Conservation (phyloP, 2,329 filamentous ascomycete species). For the Fusarium mexicanum region DNA sequence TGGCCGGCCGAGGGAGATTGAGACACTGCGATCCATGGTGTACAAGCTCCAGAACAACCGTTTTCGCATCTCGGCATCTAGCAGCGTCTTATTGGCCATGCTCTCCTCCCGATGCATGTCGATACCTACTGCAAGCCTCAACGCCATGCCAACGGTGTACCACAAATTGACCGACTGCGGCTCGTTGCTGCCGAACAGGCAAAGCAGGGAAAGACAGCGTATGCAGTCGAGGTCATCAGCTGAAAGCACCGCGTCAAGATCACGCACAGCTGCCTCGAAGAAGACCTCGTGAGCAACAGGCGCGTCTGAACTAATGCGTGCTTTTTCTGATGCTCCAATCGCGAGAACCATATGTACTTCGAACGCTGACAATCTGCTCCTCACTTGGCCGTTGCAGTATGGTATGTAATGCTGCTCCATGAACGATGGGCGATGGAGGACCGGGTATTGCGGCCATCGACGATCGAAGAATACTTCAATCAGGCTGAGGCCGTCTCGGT, state of each 20-base stretch:
- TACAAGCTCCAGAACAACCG: conserved; percentile 37
- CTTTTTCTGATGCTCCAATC: conserved; percentile 35
- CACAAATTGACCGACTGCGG: conserved; percentile 37
- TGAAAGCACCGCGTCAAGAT: conserved; percentile 24
- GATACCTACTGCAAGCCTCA: conserved; percentile 36
- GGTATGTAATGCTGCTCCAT: conserved; percentile 37
- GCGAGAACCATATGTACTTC: conserved; percentile 39
- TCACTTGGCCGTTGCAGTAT: conserved; percentile 8
- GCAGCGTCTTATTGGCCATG: conserved; percentile 7
- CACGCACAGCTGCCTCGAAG: conserved; percentile 28
- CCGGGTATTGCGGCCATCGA: conserved; percentile 36
- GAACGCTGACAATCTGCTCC: conserved; percentile 22
- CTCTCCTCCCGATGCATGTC: conserved; percentile 37
- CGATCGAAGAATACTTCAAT: conserved; percentile 36
- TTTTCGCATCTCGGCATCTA: conserved; percentile 37
- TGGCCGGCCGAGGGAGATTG: conserved; percentile 30
- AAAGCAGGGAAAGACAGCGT: conserved; percentile 32
- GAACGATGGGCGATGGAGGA: conserved; percentile 34
- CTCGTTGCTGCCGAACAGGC: conserved; percentile 38
- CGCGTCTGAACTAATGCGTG: conserved; percentile 12
- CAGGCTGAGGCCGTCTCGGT: conserved; percentile 24
- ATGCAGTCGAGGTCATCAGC: conserved; percentile 36
- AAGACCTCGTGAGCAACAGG: conserved; percentile 31
- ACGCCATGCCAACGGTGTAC: conserved; percentile 37
- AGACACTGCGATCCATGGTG: conserved; percentile 38